Percentiles rank a stretch among this genome's conserved stretches.
Conservation (phyloP, 148 eudicot species). For the Heliosperma pusillum region DNA sequence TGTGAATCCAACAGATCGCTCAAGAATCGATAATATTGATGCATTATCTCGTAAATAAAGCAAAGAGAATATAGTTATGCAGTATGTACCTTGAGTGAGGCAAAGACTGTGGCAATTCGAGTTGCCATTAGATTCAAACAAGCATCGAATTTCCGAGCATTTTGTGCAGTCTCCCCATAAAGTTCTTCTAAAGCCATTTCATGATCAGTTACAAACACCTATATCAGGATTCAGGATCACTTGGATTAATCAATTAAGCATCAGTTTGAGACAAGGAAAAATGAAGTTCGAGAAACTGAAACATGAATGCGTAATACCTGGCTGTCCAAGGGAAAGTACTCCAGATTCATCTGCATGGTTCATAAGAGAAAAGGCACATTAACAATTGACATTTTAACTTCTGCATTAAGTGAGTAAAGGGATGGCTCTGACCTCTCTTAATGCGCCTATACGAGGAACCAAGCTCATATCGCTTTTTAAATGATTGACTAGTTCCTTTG, state of each 20-base stretch:
- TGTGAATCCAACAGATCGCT: no score
- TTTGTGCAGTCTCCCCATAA: slow-evolving; percentile 53
- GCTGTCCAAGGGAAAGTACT: slow-evolving; percentile 78
- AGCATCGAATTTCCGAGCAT: slow-evolving; percentile 60
- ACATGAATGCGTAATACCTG: slow-evolving; percentile 52
- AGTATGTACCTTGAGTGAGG: slow-evolving; percentile 99
- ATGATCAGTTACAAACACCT: slow-evolving; percentile 84
- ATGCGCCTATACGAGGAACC: slow-evolving; percentile 92
- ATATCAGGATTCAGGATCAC: slow-evolving; percentile 16
- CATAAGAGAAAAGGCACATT: slow-evolving; percentile 9
- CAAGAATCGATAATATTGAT: not conserved
- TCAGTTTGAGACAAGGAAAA: not conserved
- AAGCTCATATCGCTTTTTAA: slow-evolving; percentile 87
- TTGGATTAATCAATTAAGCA: slow-evolving; percentile 9
- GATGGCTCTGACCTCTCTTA: slow-evolving; percentile 67
- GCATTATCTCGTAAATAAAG: not conserved
- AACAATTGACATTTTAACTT: not conserved
- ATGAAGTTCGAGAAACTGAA: not conserved
- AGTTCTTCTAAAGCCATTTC: slow-evolving; percentile 80
- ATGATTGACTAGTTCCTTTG: slow-evolving; percentile 71
- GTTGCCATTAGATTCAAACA: slow-evolving; percentile 71
- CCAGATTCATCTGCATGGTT: slow-evolving; percentile 91
- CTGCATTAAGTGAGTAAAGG: slow-evolving; percentile 13
- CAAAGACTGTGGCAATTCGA: slow-evolving; percentile 91
- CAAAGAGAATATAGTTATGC: not conserved